Conservation (phyloP, 2,329 filamentous ascomycete species). For the Rhynchosporium agropyri region DNA sequence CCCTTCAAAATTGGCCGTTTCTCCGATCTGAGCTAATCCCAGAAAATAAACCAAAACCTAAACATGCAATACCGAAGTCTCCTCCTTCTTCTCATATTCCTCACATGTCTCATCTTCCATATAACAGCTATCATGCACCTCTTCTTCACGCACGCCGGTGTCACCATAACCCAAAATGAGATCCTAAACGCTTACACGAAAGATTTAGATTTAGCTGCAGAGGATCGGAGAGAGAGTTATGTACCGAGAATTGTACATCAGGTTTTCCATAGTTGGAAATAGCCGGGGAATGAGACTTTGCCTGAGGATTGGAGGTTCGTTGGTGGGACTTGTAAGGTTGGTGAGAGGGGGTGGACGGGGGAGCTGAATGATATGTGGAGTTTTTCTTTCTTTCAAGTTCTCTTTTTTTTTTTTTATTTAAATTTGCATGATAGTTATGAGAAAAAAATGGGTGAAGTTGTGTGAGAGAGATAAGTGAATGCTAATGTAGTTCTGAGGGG, state of each 20-base stretch:
- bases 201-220: not conserved
- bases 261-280: not conserved
- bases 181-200: not conserved
- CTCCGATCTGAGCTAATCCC: no score
- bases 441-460: no score
- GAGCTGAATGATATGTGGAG: not conserved
- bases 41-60: not conserved
- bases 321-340: not conserved
- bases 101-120: not conserved
- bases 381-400: not conserved
- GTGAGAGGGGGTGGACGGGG: not conserved
- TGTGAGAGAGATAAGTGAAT: not conserved
- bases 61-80: not conserved
- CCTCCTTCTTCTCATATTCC: not conserved
- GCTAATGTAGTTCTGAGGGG: not conserved
- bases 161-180: not conserved
- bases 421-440: no score
- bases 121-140: not conserved
- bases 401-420: no score
- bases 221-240: not conserved
- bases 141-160: not conserved
- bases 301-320: not conserved
- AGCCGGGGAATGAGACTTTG: not conserved
- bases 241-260: not conserved
- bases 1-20: no score